Evolutionary conservation across 1,284 basidiomycete genomes (phyloP).

Genomic region (Boletellus deceptivus): DNA sequence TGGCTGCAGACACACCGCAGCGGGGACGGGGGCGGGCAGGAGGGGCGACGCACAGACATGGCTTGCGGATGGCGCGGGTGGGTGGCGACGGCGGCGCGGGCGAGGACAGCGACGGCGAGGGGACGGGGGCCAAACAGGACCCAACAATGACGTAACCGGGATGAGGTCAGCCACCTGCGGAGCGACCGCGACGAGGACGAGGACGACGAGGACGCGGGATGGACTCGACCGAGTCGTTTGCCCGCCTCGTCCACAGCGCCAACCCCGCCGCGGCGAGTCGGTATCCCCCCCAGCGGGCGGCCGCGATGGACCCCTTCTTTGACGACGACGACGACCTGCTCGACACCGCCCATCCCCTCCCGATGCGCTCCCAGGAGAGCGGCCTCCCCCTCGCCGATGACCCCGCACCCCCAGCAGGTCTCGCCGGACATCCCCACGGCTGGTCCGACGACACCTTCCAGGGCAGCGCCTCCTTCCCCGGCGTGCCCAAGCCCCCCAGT

Average conservation of each 20-base stretch:
- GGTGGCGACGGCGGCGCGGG: conserved; percentile 8
- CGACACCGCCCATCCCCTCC: conserved; percentile 29
- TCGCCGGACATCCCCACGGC: conserved; percentile 53
- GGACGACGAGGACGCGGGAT: conserved; percentile 5
- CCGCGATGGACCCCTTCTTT: conserved; percentile 76
- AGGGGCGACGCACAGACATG: conserved; percentile 24
- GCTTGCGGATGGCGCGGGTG: conserved; percentile 1
- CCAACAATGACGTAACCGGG: conserved; percentile 12
- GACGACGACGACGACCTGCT: conserved; percentile 61
- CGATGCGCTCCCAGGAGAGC: conserved; percentile 69
- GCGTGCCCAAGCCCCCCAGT: conserved; percentile 15
- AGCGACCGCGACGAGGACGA: conserved; percentile 5
- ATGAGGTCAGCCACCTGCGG: conserved; percentile 13
- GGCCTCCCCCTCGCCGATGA: conserved; percentile 57
- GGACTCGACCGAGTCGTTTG: conserved; percentile 58
- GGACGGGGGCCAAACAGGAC: conserved; percentile 6
- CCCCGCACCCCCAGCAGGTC: conserved; percentile 61
- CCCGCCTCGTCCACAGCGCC: conserved; percentile 66
- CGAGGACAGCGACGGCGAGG: background rate
- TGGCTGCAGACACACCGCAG: background rate
- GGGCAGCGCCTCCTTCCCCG: conserved; percentile 45
- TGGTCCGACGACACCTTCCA: conserved; percentile 59
- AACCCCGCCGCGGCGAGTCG: conserved; percentile 60
- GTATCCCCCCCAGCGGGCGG: conserved; percentile 13
- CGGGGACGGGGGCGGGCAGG: fast-evolving